These are phyloP conservation scores for Pugionium cornutum DNA, from an alignment of 345 rosid species.

Conservation along the genomic window DNA sequence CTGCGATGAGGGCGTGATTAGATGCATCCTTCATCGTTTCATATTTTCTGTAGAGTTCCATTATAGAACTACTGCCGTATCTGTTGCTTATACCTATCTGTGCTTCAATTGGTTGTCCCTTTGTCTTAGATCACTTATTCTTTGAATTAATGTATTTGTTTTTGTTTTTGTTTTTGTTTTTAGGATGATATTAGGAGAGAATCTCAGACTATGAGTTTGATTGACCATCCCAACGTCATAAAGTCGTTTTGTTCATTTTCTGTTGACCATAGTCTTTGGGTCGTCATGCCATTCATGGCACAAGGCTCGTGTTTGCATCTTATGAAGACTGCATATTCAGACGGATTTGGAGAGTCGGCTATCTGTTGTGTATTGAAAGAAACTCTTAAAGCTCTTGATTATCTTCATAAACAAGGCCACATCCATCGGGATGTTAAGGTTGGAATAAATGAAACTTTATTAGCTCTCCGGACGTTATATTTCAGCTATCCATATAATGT, in stretches of 20 bases:
- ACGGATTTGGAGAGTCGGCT: constrained; percentile 96
- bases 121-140: neutral
- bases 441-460: neutral
- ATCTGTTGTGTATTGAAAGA: constrained; percentile 87
- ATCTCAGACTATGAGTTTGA: constrained; percentile 96
- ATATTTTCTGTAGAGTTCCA: constrained; percentile 4
- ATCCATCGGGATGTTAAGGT: constrained; percentile 99
- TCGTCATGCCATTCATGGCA: constrained; percentile 98
- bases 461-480: neutral
- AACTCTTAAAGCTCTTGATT: constrained; percentile 93
- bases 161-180: neutral
- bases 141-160: neutral
- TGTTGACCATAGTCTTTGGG: constrained; percentile 86
- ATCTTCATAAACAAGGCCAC: constrained; percentile 96
- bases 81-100: constrained; percentile 1
- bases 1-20: neutral
- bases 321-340: constrained; percentile 86
- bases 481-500: neutral
- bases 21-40: constrained; percentile 1
- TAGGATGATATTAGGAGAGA: constrained; percentile 96
- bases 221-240: constrained; percentile 93
- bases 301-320: constrained; percentile 98
- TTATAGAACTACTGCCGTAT: neutral
- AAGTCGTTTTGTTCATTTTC: constrained; percentile 91
- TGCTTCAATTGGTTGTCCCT: neutral